Conservation (phyloP, 371 early-diverging fungal genomes). For the Funneliformis caledonium region DNA sequence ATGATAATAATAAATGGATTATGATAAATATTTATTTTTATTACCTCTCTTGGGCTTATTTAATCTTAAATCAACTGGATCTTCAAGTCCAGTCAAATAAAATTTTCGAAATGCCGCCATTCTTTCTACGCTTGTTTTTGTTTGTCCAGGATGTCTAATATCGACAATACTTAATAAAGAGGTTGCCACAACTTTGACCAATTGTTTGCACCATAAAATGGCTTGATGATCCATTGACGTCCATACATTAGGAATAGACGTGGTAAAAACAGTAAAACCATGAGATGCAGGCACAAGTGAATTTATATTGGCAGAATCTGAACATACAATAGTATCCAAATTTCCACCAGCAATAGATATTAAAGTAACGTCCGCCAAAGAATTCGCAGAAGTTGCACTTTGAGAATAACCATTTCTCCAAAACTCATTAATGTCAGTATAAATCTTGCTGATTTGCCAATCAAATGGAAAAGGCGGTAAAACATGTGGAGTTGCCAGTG, state of each 20-base stretch:
- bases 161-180: conserved; percentile 71
- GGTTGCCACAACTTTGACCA: conserved; percentile 64
- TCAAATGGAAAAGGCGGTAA: conserved; percentile 86
- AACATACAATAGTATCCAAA: conserved; percentile 82
- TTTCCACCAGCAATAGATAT: conserved; percentile 93
- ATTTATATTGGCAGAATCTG: conserved; percentile 78
- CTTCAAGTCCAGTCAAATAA: conserved; percentile 67
- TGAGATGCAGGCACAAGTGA: conserved; percentile 68
- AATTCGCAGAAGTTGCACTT: conserved; percentile 29
- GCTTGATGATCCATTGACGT: conserved; percentile 86
- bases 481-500: conserved; percentile 90
- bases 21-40: not conserved
- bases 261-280: conserved; percentile 81
- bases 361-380: conserved; percentile 65
- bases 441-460: conserved; percentile 75
- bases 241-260: conserved; percentile 89
- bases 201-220: conserved; percentile 93
- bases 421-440: conserved; percentile 69
- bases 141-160: conserved; percentile 66
- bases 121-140: conserved; percentile 65
- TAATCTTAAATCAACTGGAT: conserved; percentile 12
- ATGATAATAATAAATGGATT: too few species aligned
- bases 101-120: conserved; percentile 66
- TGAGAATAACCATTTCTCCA: conserved; percentile 69
- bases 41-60: conserved; percentile 13